phyloP scores from a whole-genome alignment of 176 grass and related monocot species.

The Themeda triandra region DNA sequence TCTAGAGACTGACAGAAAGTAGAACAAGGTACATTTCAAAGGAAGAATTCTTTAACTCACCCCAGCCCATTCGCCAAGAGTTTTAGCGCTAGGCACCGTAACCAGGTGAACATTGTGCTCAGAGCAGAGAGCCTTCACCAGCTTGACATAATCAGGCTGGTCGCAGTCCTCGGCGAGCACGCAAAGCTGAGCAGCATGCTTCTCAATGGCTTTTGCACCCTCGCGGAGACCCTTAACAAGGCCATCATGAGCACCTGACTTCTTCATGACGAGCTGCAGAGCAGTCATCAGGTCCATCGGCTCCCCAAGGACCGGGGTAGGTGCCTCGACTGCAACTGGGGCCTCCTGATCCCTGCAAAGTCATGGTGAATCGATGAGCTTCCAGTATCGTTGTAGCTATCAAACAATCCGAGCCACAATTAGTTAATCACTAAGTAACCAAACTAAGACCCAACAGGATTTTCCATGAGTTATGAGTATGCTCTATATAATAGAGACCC shows the following conservation, averaged over 20 bases:
- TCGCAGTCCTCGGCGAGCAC: slow-evolving; percentile 59
- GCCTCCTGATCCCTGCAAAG: slow-evolving; percentile 45
- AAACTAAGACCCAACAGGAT: neutral
- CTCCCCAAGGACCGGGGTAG: slow-evolving; percentile 48
- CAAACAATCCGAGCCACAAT: neutral
- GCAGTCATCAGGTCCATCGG: slow-evolving; percentile 76
- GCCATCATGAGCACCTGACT: slow-evolving; percentile 59
- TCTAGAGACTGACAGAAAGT: neutral
- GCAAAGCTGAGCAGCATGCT: slow-evolving; percentile 60
- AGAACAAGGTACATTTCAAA: neutral
- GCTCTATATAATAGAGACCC: neutral
- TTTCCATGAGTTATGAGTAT: neutral
- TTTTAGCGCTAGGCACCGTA: slow-evolving; percentile 58
- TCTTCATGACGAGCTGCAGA: slow-evolving; percentile 63
- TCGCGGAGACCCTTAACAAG: slow-evolving; percentile 52
- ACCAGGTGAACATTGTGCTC: slow-evolving; percentile 71
- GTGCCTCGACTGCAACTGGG: slow-evolving; percentile 27
- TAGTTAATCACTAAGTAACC: neutral
- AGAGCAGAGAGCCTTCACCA: slow-evolving; percentile 32
- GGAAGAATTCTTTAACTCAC: slow-evolving; percentile 29
- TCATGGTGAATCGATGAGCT: neutral
- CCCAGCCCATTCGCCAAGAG: slow-evolving; percentile 68
- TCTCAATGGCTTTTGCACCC: slow-evolving; percentile 61
- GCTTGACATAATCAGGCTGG: slow-evolving; percentile 69
- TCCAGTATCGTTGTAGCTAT: neutral